Base-by-base conservation (phyloP, 257 asterid species). In the Solanum chaucha region DNA sequence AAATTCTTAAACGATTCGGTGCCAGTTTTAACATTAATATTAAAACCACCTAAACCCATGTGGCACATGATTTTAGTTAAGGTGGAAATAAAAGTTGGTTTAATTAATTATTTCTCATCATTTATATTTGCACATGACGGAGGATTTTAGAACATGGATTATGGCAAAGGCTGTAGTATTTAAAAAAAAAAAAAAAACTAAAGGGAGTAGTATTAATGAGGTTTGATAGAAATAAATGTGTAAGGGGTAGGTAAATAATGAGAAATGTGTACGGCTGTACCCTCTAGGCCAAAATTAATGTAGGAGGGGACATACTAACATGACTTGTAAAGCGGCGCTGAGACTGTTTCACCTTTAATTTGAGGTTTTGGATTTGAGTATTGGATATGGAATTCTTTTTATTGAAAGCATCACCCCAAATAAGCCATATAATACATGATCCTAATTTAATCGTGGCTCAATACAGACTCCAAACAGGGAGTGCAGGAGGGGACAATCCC, bases 251-350 rank as follows among this genome's bases (percentile, higher is more conserved):
- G 65, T 51, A 32, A 26, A 58, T 35, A 28, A 87, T 77, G 17
- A 85, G 83, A 67, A 61, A 58, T 51, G 14, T 67, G 90, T 86
- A 88, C 90, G 86, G 88, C 70, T 85, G 86, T 88, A 86, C 84
- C 58, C 7, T 68, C 40, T 51, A 36, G 65, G 68, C 26, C 83
- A 85, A 64, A n/a, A 73, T 59, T 73, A 55, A 61, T 77, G 83
- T 24, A 75, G 11, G 22, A 70, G 41, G 41, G 15, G 68, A 22
- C 68, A 59, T 2, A 17, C 4, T 9, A 55, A 2, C 22, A 17
- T 55, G 1, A 0, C 64, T 55, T 6, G 64, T 55, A 15, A 3
- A 17, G 2, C n/a, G 20, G n/a, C 1, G 24, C 7, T 6, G 2
- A 17, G 1, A 19, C 4, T 55, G 10, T 19, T 55, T 15, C 59